phyloP scores from a whole-genome alignment of 352 stramenopile genomes.

The Phytophthora citricola region DNA sequence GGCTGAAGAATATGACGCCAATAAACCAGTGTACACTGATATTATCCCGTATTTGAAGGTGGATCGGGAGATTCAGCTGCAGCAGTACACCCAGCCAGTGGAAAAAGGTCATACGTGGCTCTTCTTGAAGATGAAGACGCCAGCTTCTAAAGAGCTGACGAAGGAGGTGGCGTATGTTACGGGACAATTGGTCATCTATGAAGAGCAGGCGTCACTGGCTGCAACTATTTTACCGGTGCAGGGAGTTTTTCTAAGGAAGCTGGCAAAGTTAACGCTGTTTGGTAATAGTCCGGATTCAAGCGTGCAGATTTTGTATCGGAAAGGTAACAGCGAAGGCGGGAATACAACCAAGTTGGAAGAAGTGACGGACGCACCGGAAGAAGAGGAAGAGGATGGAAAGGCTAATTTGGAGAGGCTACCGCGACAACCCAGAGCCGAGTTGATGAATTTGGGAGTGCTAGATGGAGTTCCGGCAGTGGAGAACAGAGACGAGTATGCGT shows the following conservation, averaged over 20 bases:
- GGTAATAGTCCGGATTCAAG: slow-evolving; percentile 84
- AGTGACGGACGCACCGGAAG: slow-evolving; percentile 16
- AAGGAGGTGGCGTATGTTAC: slow-evolving; percentile 81
- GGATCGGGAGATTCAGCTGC: slow-evolving; percentile 74
- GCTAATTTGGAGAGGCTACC: slow-evolving; percentile 33
- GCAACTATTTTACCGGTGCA: slow-evolving; percentile 86
- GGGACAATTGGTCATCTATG: slow-evolving; percentile 85
- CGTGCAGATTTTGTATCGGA: slow-evolving; percentile 81
- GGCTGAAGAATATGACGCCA: slow-evolving; percentile 62
- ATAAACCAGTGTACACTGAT: slow-evolving; percentile 64
- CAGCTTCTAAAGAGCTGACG: slow-evolving; percentile 69
- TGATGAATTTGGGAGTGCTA: slow-evolving; percentile 68
- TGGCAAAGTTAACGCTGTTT: slow-evolving; percentile 81
- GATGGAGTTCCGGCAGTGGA: slow-evolving; percentile 68
- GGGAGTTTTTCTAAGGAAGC: slow-evolving; percentile 77
- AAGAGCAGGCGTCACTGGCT: slow-evolving; percentile 77
- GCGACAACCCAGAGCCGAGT: slow-evolving; percentile 53
- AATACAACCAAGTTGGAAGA: slow-evolving; percentile 32
- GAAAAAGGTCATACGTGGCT: slow-evolving; percentile 80
- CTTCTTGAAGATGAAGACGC: slow-evolving; percentile 82
- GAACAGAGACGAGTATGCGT: slow-evolving; percentile 71
- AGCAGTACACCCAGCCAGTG: slow-evolving; percentile 79
- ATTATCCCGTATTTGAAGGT: slow-evolving; percentile 84
- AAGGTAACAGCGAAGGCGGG: slow-evolving; percentile 27
- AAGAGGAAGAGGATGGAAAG: slow-evolving; percentile 37